Base-by-base conservation (phyloP, 1,284 basidiomycete genomes). In the Fomes fomentarius region DNA sequence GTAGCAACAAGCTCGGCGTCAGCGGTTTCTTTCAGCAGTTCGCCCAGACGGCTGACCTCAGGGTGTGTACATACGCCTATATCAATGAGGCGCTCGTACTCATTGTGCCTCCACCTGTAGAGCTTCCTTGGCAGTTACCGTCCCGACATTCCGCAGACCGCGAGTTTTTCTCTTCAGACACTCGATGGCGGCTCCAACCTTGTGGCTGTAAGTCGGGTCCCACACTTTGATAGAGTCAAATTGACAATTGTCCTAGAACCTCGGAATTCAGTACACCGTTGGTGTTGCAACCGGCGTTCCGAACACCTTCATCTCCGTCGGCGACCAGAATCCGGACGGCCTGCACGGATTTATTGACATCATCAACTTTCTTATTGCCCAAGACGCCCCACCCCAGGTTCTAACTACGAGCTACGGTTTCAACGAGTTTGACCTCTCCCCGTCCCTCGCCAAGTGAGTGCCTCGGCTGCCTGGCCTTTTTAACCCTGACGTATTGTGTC, bases 211-310 rank as follows among this genome's bases (percentile, higher is more conserved):
- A 28, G 41, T 43, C 9, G 14, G 6, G 11, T 79, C 77, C 28
- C 28, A 12, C 28, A 7, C 28, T 7, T 38, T 72, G 85, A 10
- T 22, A 15, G 7, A 4, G 33, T 4, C 12, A 3, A 28, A 8
- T 21, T 14, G 50, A 19, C 25, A 39, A 43, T 10, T 25, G 28
- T 39, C 25, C 7, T 26, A 61, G 37, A 83, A 83, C 62, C 72
- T 87, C 11, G 83, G 86, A 59, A 80, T 85, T 28, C 83, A 88
- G 69, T 85, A 85, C 55, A 79, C 83, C 6, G 78, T 75, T 17
- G 83, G 78, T n/a, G 69, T 88, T 25, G 64, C 61, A 4, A 61
- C 57, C 17, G 54, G 52, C 30, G 57, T 66, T 4, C 55, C 57
- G 7, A 56, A 52, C 14, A 49, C 53, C 14, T 85, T 63, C 33